A percentile compares a stretch with the other conserved stretches of the same genome.
Evolutionary conservation across 176 grass and related monocot genomes (phyloP).

Genomic region (Paspalum notatum): DNA sequence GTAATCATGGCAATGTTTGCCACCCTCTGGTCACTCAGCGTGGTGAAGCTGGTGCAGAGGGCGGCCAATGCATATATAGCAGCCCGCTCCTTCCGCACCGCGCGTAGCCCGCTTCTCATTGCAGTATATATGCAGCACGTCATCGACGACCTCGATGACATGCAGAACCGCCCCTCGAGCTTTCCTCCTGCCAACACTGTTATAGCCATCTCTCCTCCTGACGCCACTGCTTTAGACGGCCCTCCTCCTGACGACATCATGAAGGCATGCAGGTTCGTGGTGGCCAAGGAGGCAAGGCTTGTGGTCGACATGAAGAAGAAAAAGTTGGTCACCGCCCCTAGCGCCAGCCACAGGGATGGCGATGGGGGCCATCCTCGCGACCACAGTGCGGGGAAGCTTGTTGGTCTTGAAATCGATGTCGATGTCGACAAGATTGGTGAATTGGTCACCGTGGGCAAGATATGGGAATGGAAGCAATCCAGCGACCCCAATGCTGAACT

Average conservation of each 20-base stretch:
- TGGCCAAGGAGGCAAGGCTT: constrained; percentile 29
- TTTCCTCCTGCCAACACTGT: no score
- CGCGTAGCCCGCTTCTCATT: not conserved
- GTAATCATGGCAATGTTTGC: not conserved
- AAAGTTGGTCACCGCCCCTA: no score
- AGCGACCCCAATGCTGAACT: not conserved
- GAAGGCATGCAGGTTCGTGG: constrained; percentile 13
- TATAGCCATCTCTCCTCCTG: no score
- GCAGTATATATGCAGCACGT: not conserved
- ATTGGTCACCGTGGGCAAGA: not conserved
- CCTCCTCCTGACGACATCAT: no score
- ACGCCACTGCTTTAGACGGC: not conserved
- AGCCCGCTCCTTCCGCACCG: not conserved
- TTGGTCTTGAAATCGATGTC: not conserved
- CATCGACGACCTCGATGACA: no score
- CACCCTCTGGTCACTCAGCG: not conserved
- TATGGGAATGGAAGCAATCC: not conserved
- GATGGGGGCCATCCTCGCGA: no score
- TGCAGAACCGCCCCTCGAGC: no score
- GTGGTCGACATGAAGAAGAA: not conserved
- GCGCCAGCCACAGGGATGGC: no score
- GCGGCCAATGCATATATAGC: not conserved
- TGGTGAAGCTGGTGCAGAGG: not conserved
- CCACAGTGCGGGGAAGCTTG: not conserved
- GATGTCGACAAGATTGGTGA: not conserved